Evolutionary conservation across 1,284 basidiomycete genomes (phyloP).

Genomic region (Irpex sp.): DNA sequence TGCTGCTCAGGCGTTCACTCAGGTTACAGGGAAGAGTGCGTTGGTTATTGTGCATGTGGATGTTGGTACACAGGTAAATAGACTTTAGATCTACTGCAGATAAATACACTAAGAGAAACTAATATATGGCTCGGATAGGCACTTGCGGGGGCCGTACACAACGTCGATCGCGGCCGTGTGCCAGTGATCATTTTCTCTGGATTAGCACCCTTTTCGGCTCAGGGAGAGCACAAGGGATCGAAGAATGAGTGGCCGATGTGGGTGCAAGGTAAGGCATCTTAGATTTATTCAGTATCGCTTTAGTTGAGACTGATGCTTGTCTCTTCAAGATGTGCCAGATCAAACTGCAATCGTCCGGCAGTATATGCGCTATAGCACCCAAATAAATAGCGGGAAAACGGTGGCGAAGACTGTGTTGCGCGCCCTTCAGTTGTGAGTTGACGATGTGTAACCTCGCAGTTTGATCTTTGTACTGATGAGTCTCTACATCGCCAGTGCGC

Average conservation of each 20-base stretch:
- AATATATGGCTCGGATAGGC: conserved; percentile 33
- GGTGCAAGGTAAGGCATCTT: conserved; percentile 50
- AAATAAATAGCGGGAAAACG: conserved; percentile 52
- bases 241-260: conserved; percentile 76
- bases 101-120: neutral
- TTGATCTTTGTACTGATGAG: neutral
- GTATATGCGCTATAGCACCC: conserved; percentile 64
- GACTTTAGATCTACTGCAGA: neutral
- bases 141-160: conserved; percentile 69
- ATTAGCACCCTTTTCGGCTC: conserved; percentile 53
- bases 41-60: conserved; percentile 73
- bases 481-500: conserved; percentile 39
- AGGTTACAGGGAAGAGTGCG: conserved; percentile 61
- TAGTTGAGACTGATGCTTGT: neutral
- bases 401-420: conserved; percentile 48
- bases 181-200: conserved; percentile 72
- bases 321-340: conserved; percentile 55
- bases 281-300: neutral
- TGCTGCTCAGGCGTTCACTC: conserved; percentile 67
- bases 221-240: conserved; percentile 54
- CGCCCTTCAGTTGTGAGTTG: conserved; percentile 54
- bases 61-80: conserved; percentile 61
- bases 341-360: conserved; percentile 65
- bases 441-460: neutral
- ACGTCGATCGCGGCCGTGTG: conserved; percentile 56